Base-by-base conservation (phyloP, 495 filamentous ascomycete species). In the Annulohypoxylon maeteangense region DNA sequence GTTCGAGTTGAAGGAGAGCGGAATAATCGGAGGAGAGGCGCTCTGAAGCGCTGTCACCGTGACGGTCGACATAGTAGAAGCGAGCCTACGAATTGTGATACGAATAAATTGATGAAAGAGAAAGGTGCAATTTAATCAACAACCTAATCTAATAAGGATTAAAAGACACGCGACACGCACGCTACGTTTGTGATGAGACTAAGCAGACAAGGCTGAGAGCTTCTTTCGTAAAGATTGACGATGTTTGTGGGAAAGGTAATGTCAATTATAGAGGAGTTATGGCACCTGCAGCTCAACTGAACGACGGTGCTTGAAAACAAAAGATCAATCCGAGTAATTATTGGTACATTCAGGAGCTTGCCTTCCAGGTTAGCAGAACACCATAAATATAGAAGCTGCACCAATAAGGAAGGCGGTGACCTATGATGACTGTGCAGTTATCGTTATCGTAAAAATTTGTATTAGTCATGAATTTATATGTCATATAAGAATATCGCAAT, bases 1-100 rank as follows among this genome's bases (percentile, higher is more conserved):
- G 78, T 95, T 92, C 42, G 86, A 89, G 74, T 92, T 91, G 87
- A 99, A 99, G 59, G 87, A 80, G 54, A 90, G 90, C 31, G 95
- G 93, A 48, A 92, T 85, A 67, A 90, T 90, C 2, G 94, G 94
- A 80, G 92, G 91, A 70, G 86, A 83, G 62, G 87, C 88, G 80
- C 89, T 92, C 79, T 93, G 90, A 54, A 92, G 87, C 57, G 90
- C 86, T 7, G 86, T 86, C 10, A 82, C 77, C 16, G 91, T 90
- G 65, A 93, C 89, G 38, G 92, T 93, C 58, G 92, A 92, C 92
- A 95, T 95, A 29, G 55, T 84, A 76, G 18, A 38, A 5, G 14
- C 55, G 11, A 4, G 16, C 4, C 34, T n/a, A 18, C 3, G 22
- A 12, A 38, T 0, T 38, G 25, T 0, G 47, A 45, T 47, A 18